phyloP scores from a whole-genome alignment of 169 alveolate species.

The Cryptosporidium ryanae region DNA sequence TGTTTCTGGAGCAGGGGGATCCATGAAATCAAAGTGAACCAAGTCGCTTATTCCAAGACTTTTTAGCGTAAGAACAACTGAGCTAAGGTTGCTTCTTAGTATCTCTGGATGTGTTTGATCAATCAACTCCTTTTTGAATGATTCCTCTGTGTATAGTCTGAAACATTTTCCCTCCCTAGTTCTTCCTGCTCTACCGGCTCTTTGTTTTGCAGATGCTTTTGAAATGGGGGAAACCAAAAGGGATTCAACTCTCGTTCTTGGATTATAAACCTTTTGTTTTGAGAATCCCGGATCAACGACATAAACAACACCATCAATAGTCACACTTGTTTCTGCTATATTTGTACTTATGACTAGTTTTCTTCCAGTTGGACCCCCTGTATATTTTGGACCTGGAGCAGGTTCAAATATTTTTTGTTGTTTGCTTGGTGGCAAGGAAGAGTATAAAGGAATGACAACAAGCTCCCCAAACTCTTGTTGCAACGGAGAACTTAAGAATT shows the following conservation, averaged over 20 bases:
- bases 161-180: conserved; percentile 99
- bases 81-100: conserved; percentile 94
- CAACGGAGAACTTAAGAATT: conserved; percentile 55
- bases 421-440: conserved; percentile 95
- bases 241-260: conserved; percentile 97
- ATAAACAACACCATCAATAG: conserved; percentile 99
- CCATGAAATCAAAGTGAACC: conserved; percentile 99
- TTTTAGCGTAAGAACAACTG: conserved; percentile 95
- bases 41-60: conserved; percentile 96
- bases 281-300: conserved; percentile 99
- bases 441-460: conserved; percentile 94
- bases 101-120: conserved; percentile 98
- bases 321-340: conserved; percentile 99
- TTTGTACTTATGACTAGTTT: conserved; percentile 94
- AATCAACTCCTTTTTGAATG: conserved; percentile 92
- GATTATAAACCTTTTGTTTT: conserved; percentile 98
- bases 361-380: conserved; percentile 92
- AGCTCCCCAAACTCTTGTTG: conserved; percentile 81
- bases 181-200: conserved; percentile 99
- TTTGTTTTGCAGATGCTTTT: conserved; percentile 97
- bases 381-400: conserved; percentile 92
- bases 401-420: conserved; percentile 96
- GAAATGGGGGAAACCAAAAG: conserved; percentile 96
- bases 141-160: conserved; percentile 96
- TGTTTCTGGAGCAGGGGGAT: conserved; percentile 99